Evolutionary conservation across 768 basidiomycete species (phyloP), one percentile per base, ranked within the genome.

Genomic region (Boletus rufocinnamomeus): DNA sequence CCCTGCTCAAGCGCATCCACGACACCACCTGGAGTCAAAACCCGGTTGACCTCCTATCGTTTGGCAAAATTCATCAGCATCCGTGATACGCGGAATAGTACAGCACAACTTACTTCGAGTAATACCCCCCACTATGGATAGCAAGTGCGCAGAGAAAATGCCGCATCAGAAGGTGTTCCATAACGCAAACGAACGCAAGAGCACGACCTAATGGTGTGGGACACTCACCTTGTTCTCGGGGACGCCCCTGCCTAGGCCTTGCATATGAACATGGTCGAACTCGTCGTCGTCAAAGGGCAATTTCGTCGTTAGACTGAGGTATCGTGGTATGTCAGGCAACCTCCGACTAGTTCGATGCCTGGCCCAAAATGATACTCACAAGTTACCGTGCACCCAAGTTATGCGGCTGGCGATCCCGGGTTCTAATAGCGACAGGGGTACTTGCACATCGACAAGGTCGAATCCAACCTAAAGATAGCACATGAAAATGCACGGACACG

Each of bases 201-300:
- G n/a, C 10, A 23, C 17, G 28, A 43, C 17, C 4, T 14, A 2
- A 50, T 21, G 21, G 27, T 10, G 45, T 6, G 17, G 2, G 14
- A 35, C 16, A 21, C 62, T 46, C 52, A 84, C 88, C 77, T 90
- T 90, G 63, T 85, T 88, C 69, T 91, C 90, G 7, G 88, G 88
- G 32, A 91, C 82, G 17, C 83, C 88, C 64, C 79, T 79, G 1
- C 87, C 82, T 57, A 91, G 82, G 50, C 77, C 75, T 58, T 82
- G 79, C 51, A 91, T 82, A 63, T 87, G 91, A n/a, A 92, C 84
- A 69, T 88, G 84, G 70, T 92, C 90, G 60, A 92, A 92, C 63
- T 88, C 84, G 59, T 91, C 88, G 54, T 91, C 90, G 17, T 91
- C 88, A 66, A 91, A 92, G 0, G 90, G 90, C 21, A 92, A 77